Percentiles rank a stretch among this genome's conserved stretches.
phyloP scores from a whole-genome alignment of 495 filamentous ascomycete species.

The Neurospora sp. region DNA sequence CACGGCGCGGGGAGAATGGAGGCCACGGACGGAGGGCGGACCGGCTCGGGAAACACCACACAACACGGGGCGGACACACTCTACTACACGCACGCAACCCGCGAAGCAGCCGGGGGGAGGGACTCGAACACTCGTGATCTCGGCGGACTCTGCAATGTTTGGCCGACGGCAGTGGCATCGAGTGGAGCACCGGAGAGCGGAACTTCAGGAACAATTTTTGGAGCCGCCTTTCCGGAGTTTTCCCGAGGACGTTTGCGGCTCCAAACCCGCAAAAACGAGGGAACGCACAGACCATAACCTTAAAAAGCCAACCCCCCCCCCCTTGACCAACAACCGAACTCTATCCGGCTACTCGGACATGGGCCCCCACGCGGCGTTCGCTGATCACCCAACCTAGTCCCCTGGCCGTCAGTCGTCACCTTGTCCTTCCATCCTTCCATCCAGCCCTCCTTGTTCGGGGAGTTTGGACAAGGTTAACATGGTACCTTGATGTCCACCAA shows the following conservation, averaged over 20 bases:
- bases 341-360: background rate
- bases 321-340: background rate
- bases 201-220: background rate
- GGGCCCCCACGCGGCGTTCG: background rate
- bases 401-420: background rate
- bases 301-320: background rate
- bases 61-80: background rate
- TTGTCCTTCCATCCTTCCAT: background rate
- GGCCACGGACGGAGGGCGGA: background rate
- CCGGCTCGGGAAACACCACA: background rate
- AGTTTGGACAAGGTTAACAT: background rate
- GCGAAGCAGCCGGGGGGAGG: slow-evolving; percentile 1
- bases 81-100: background rate
- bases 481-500: background rate
- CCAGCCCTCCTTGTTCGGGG: background rate
- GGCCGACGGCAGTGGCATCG: background rate
- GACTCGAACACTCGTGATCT: slow-evolving; percentile 1
- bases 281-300: background rate
- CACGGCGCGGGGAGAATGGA: background rate
- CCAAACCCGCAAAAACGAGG: background rate
- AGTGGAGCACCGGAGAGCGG: background rate
- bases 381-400: background rate
- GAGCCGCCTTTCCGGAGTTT: background rate
- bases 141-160: slow-evolving; percentile 1
- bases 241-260: background rate